Base-by-base conservation (phyloP, 2,329 filamentous ascomycete species). In the Sporothrix luriei region DNA sequence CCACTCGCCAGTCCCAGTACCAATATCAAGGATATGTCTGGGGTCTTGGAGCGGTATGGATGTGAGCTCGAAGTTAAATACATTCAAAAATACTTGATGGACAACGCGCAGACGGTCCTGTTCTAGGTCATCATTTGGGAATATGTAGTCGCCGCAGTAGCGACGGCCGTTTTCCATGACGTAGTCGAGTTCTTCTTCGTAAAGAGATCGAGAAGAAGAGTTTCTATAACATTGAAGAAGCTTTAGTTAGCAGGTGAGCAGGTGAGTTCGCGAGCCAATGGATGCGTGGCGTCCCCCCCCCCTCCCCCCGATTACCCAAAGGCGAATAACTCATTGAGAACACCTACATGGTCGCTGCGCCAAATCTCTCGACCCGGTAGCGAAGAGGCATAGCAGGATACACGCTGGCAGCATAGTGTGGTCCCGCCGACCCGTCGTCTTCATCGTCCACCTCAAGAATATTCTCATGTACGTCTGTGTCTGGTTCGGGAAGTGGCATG, bases 121-220 rank as follows among this genome's bases (percentile, higher is more conserved):
- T 76, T 88, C 86, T 5, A 82, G 78, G 64, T 87, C 86, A 71
- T 88, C 87, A 69, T 88, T 88, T 33, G 87, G 86, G 65, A 88
- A 86, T 68, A 84, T 84, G 74, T 88, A 88, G 13, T 84, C 86
- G 54, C 80, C 80, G 74, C 87, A 86, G 70, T 88, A 88, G 33
- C 86, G 80, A 29, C 85, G 80, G n/a, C 86, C 86, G 74, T 88
- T 87, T 73, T 87, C 85, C 69, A 79, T 82, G 64, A 80, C 79
- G 73, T 85, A 88, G 71, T 87, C 82, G 55, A 77, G 70, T 33
- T 78, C 77, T 6, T 78, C 77, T 61, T 73, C 75, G 52, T 78
- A 78, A 3, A 78, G 59, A 3, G 77, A 78, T 16, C 77, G 76
- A 1, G 77, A 74, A 1, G 77, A 75, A 0, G 77, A 78, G 69